These are phyloP conservation scores for Ceratobasidium sp. DNA, from an alignment of 1,284 basidiomycete species.

Conservation along the genomic window DNA sequence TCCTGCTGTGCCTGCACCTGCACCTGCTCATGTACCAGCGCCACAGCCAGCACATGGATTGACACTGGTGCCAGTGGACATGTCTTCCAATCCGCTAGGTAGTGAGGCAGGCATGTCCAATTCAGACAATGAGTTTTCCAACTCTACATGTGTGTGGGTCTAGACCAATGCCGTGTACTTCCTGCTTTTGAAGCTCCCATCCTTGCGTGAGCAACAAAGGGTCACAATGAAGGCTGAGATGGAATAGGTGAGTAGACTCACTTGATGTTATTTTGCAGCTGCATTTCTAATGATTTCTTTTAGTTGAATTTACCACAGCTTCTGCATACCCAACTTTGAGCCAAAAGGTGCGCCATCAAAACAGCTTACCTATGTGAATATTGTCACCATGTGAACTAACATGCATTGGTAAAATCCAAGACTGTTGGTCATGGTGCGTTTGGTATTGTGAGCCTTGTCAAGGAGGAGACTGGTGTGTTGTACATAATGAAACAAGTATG, in stretches of 20 bases:
- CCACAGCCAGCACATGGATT: no score
- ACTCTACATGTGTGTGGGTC: no score
- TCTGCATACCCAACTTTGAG: constrained; percentile 77
- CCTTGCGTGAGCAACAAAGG: constrained; percentile 85
- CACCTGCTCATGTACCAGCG: no score
- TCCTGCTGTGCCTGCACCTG: no score
- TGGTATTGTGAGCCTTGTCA: constrained; percentile 94
- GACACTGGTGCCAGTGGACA: no score
- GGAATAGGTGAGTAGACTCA: constrained; percentile 70
- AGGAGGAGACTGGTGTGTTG: constrained; percentile 83
- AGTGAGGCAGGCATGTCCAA: no score
- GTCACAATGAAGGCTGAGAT: constrained; percentile 91
- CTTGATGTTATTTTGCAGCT: background rate
- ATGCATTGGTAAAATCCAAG: constrained; percentile 89
- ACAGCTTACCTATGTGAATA: constrained; percentile 88
- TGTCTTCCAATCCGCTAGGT: no score
- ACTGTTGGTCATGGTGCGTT: constrained; percentile 98
- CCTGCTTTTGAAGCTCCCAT: constrained; percentile 85
- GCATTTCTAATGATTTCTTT: background rate
- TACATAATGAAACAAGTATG: constrained; percentile 97
- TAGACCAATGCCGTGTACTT: no score
- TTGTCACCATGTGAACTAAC: constrained; percentile 84
- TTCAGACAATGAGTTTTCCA: no score
- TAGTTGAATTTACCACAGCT: constrained; percentile 46
- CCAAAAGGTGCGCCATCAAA: constrained; percentile 87